A percentile compares a stretch with the other conserved stretches of the same genome.
phyloP scores from a whole-genome alignment of 441 rosid species.

The Erysimum pusillum region DNA sequence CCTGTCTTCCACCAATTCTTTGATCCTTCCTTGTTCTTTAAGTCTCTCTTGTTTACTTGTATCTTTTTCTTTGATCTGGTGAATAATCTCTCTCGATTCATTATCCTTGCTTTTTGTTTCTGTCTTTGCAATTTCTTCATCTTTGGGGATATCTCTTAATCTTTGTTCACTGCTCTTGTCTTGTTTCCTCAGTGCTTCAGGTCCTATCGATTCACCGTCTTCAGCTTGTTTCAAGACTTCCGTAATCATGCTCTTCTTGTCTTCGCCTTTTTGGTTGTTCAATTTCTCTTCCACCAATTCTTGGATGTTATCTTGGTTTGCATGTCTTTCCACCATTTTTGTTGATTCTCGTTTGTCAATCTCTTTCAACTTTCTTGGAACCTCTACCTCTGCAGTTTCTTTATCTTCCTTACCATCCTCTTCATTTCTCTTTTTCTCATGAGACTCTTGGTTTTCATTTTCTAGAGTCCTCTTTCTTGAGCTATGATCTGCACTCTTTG shows the following conservation, averaged over 20 bases:
- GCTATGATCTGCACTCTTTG: slow-evolving; percentile 20
- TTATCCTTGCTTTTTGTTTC: slow-evolving; percentile 27
- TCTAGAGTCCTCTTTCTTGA: slow-evolving; percentile 12
- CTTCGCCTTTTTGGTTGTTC: slow-evolving; percentile 16
- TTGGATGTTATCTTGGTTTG: background rate
- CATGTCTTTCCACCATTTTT: background rate
- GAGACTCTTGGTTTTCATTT: slow-evolving; percentile 10
- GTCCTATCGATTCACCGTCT: slow-evolving; percentile 16
- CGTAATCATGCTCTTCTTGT: background rate
- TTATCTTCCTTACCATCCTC: slow-evolving; percentile 17
- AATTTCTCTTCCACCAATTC: slow-evolving; percentile 22
- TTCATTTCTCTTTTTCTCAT: slow-evolving; percentile 14
- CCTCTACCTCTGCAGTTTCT: slow-evolving; percentile 2
- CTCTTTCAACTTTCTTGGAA: background rate
- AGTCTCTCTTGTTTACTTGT: slow-evolving; percentile 10
- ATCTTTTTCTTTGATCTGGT: slow-evolving; percentile 39
- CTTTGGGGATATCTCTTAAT: too few relatives aligned
- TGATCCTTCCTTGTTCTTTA: slow-evolving; percentile 18
- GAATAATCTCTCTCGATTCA: slow-evolving; percentile 28
- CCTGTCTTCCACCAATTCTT: slow-evolving; percentile 16
- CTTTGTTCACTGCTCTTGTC: background rate
- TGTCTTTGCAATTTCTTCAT: background rate
- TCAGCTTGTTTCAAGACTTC: slow-evolving; percentile 2
- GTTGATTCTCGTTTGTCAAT: background rate
- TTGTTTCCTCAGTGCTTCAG: slow-evolving; percentile 6